Percentiles rank a stretch among this genome's conserved stretches.
Conservation (phyloP, 768 basidiomycete species). For the Termitomyces sp. region DNA sequence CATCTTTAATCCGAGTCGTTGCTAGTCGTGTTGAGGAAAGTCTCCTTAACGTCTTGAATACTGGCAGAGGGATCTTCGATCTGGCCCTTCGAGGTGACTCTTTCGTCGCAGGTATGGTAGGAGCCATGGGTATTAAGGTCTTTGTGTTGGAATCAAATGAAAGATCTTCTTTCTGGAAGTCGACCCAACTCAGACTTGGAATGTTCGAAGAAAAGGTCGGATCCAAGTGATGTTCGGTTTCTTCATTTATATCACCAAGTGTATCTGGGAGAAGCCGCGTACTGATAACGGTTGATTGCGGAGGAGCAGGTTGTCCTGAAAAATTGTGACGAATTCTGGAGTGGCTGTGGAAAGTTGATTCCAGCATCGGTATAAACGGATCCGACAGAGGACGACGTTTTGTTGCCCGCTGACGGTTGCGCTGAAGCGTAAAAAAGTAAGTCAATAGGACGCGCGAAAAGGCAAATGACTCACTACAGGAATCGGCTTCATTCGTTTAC, state of each 20-base stretch:
- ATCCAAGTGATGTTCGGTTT: not conserved
- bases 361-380: not conserved
- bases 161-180: conserved; percentile 4
- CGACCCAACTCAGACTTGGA: conserved; percentile 4
- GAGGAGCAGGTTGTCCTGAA: not conserved
- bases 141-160: conserved; percentile 3
- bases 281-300: not conserved
- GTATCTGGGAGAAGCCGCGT: not conserved
- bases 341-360: not conserved
- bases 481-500: not conserved
- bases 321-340: not conserved
- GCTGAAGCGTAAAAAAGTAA: not conserved
- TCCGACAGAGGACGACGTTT: not conserved
- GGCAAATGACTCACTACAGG: not conserved
- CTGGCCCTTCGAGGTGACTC: not conserved
- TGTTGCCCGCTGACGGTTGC: not conserved
- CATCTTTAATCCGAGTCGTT: not conserved
- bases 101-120: not conserved
- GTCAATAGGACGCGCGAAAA: not conserved
- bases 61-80: conserved; percentile 20
- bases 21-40: conserved; percentile 10
- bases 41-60: conserved; percentile 16
- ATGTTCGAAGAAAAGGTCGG: conserved; percentile 5
- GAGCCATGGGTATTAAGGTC: conserved; percentile 1
- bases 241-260: conserved; percentile 7